Evolutionary conservation across 345 rosid species (phyloP), one percentile per base, ranked within the genome.

Genomic region (Eucalyptus rudis): DNA sequence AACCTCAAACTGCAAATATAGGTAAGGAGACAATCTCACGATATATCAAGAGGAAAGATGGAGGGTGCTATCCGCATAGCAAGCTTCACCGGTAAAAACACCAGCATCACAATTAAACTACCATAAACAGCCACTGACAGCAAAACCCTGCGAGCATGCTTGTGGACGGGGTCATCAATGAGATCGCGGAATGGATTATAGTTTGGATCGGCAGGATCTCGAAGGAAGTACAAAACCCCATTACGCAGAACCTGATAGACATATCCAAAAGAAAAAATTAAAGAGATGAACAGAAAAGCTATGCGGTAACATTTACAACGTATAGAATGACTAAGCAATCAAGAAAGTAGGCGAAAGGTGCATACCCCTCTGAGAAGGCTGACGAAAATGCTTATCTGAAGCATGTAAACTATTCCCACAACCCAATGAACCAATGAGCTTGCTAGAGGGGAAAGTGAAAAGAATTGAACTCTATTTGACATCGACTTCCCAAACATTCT

Each of bases 141-240:
- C 93, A 98, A 89, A 90, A 97, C 98, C 89, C 98, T 96, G 87
- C 99, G 97, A 87, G 98, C 99, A 95, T 97, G 97, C 92, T 98
- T 98, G 95, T 96, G 99, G 85, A 96, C 98, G 83, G 99, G 97
- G 94, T 98, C 99, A 92, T 98, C 99, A 88, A 98, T 98, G 90
- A 98, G 92, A 96, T 98, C 99, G 50, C 99, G 98, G 91, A 97
- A 98, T 29, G 99, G 99, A 87, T 98, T 98, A 92, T 98, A 98
- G 92, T 98, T 97, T 56, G 99, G 99, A 95, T 98, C 99, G 83
- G 99, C 99, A n/a, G 99, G 99, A 92, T 97, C 99, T 88, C 99
- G 95, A 86, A 98, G 97, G 88, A 98, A 98, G 91, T 96, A 97
- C 83, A 98, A 90, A 89, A 97, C 99, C 89, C 98, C 99, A 89